Conservation (phyloP, 306 rosid genomes). For the Dalbergia cultrata region DNA sequence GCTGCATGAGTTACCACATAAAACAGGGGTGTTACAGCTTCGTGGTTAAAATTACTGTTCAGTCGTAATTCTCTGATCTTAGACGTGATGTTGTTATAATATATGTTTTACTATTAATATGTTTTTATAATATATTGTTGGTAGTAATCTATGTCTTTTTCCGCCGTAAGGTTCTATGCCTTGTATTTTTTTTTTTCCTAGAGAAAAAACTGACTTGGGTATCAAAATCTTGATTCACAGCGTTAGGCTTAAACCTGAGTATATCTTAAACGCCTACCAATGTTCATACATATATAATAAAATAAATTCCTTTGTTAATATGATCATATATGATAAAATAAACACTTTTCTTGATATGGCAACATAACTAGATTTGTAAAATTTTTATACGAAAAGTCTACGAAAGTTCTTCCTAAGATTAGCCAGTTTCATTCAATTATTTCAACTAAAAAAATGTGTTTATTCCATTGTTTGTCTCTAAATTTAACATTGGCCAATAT, state of each 20-base stretch:
- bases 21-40: constrained; percentile 34
- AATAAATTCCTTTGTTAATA: no score
- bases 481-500: no score
- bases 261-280: no score
- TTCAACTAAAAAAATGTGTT: no score
- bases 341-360: no score
- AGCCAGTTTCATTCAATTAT: no score
- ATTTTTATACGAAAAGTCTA: no score
- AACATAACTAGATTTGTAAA: no score
- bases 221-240: constrained; percentile 13
- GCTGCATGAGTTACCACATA: constrained; percentile 54
- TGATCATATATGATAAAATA: no score
- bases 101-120: neutral
- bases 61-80: constrained; percentile 9
- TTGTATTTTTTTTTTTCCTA: neutral
- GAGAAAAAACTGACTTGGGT: neutral
- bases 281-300: no score
- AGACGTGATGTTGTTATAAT: constrained; percentile 1
- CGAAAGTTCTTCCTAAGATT: no score
- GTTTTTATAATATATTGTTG: constrained; percentile 24
- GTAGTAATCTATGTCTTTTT: constrained; percentile 37
- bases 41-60: constrained; percentile 17
- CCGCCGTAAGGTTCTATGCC: constrained; percentile 11
- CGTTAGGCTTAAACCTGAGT: neutral
- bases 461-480: no score